These are phyloP conservation scores for Inga oerstediana DNA, from an alignment of 306 rosid species.

Conservation along the genomic window DNA sequence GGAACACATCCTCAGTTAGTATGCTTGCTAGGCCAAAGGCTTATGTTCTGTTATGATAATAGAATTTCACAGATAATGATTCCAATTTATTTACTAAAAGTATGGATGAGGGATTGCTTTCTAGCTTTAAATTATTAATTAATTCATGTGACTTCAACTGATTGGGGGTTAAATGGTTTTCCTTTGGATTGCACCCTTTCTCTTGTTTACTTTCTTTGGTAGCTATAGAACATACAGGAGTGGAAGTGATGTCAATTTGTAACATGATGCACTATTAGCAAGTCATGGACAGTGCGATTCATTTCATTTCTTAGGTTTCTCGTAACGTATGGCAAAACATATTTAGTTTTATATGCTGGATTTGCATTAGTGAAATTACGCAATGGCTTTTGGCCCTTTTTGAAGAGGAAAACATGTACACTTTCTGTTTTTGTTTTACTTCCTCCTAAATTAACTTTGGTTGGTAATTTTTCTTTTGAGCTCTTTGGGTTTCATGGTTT, in stretches of 20 bases:
- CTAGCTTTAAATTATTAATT: no score
- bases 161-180: background rate
- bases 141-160: background rate
- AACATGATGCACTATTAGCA: background rate
- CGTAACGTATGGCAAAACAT: background rate
- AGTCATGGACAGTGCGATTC: no score
- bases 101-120: no score
- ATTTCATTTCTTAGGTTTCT: background rate
- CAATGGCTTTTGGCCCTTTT: no score
- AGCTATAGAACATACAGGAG: background rate
- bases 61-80: no score
- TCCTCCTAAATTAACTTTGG: no score
- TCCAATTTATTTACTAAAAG: no score
- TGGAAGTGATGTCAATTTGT: background rate
- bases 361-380: background rate
- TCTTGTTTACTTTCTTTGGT: background rate
- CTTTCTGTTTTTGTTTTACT: no score
- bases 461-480: no score
- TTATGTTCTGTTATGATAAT: no score
- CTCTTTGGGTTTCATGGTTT: no score
- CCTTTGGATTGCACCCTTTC: background rate
- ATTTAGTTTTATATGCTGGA: background rate
- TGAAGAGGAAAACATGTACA: no score
- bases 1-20: background rate
- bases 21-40: background rate